Evolutionary conservation across 2,329 filamentous ascomycete species (phyloP).

Genomic region (Diaporthe amygdali): DNA sequence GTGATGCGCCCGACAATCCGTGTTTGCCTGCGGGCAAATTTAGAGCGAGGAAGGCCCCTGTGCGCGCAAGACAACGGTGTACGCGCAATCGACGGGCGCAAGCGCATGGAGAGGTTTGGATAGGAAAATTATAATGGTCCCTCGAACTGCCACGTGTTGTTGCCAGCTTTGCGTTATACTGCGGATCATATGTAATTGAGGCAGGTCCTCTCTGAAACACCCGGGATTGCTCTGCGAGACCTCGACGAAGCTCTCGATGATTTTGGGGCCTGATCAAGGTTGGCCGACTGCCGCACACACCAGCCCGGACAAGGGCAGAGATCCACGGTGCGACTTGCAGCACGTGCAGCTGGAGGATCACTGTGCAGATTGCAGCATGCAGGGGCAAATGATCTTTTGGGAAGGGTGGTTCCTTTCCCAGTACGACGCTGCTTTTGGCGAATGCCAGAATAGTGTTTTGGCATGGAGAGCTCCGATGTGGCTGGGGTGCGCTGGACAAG

Average conservation of each 20-base stretch:
- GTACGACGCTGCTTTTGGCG: constrained; percentile 3
- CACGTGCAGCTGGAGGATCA: constrained; percentile 7
- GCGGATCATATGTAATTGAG: not conserved
- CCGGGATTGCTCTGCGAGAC: not conserved
- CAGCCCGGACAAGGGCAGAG: not conserved
- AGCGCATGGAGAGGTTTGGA: not conserved
- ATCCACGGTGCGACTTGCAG: constrained; percentile 15
- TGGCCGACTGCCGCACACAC: not conserved
- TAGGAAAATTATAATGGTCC: not conserved
- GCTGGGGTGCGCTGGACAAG: constrained; percentile 7
- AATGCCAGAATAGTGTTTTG: not conserved
- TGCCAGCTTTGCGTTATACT: not conserved
- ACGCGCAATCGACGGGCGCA: not conserved
- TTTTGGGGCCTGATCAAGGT: not conserved
- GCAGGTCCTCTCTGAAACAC: not conserved
- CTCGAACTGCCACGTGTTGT: constrained; percentile 1
- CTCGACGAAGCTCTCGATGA: not conserved
- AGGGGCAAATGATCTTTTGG: constrained; percentile 18
- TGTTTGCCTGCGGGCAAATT: not conserved
- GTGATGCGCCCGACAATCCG: not conserved
- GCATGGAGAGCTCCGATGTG: not conserved
- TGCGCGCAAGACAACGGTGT: not conserved
- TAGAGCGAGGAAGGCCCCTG: not conserved
- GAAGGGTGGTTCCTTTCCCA: not conserved
- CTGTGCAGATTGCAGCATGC: constrained; percentile 20